Conservation (phyloP, 108 stramenopile species). For the Skeletonema costatum region DNA sequence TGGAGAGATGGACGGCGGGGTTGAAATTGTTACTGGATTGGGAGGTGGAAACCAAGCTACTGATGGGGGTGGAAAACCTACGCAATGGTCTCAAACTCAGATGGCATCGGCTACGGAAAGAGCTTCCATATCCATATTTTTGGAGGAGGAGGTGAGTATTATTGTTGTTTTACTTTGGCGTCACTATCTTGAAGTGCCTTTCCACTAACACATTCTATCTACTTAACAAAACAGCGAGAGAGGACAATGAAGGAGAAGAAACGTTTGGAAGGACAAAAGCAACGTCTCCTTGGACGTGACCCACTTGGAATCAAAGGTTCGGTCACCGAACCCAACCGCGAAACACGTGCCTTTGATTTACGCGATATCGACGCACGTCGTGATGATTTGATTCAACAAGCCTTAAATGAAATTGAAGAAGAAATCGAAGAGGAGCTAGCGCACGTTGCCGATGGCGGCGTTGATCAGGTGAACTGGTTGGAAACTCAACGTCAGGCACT, state of each 20-base stretch:
- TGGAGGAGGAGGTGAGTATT: constrained; percentile 50
- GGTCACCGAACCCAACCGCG: constrained; percentile 1
- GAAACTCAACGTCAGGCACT: constrained; percentile 78
- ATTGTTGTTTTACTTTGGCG: background rate
- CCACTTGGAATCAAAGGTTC: constrained; percentile 61
- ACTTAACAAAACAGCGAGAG: constrained; percentile 15
- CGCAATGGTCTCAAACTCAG: constrained; percentile 42
- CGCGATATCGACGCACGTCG: constrained; percentile 56
- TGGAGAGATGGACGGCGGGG: background rate
- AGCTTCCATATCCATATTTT: constrained; percentile 36
- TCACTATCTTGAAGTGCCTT: background rate
- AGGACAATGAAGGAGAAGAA: constrained; percentile 65
- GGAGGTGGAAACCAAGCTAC: background rate
- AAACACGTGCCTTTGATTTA: constrained; percentile 62
- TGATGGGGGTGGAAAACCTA: constrained; percentile 17
- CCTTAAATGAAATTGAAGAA: constrained; percentile 59
- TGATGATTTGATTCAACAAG: constrained; percentile 60
- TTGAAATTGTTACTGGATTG: background rate
- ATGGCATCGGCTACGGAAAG: constrained; percentile 45
- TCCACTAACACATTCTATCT: background rate
- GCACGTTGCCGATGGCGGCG: constrained; percentile 40
- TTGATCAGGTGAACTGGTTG: constrained; percentile 55
- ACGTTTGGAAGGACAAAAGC: constrained; percentile 74
- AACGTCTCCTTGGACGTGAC: constrained; percentile 65
- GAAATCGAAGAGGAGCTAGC: constrained; percentile 59